Evolutionary conservation across 352 stramenopile genomes (phyloP), one percentile per base, ranked within the genome.

Genomic region (Aphanomyces euteiches): DNA sequence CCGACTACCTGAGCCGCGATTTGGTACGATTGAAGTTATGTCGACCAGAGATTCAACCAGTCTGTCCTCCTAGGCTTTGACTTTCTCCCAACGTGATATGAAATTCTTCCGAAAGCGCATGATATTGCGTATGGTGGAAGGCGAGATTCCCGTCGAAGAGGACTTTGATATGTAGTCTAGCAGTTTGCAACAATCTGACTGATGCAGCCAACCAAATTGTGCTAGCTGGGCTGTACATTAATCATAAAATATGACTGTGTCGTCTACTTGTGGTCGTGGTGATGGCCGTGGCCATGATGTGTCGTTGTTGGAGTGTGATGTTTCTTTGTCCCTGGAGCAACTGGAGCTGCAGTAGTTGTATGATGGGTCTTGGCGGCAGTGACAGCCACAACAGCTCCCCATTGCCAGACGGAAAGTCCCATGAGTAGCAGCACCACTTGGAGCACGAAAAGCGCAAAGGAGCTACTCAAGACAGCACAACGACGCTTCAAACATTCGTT

Each of bases 101-200:
- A 79, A 85, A 56, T 93, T 90, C 75, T 87, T 92, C 59, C 78
- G 87, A 41, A 79, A 89, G 79, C 87, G 87, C 50, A 95, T 95
- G 83, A 77, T 89, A 43, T 78, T 93, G 60, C 83, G 84, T 69
- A 79, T 91, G 45, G 80, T 83, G 34, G 72, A 87, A 67, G 87
- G 87, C 37, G 75, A 74, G 10, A 72, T 95, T 5, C 85, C 85
- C 38, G 66, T 88, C 2, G 74, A 92, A 41, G 85, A 93, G 69
- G 81, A 91, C 4, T 69, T 90, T 68, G 66, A 58, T 40, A 36
- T 61, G 15, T 61, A 37, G 36, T 28, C 28, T 28, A 28, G 28
- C 28, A 28, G 28, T 28, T 28, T 28, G 28, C 28, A 28, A 28
- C 28, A 28, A 28, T 2, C 28, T 28, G 28, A 28, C 28, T 2